Evolutionary conservation across 345 rosid genomes (phyloP).

Genomic region (Gynandropsis gynandra): DNA sequence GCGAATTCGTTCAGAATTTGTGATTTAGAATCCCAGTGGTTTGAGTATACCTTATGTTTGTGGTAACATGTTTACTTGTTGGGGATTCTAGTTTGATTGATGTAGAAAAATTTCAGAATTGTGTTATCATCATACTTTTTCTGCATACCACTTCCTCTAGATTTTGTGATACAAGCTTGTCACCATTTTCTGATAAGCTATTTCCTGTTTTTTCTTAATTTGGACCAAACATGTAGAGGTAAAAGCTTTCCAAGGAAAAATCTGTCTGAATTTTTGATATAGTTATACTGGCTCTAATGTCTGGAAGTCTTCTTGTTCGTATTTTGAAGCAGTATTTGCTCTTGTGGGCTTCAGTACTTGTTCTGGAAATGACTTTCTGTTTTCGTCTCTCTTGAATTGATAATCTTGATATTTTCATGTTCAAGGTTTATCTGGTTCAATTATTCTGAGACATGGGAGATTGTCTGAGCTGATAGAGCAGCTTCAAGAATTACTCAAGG

Average conservation of each 20-base stretch:
- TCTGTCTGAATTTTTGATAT: neutral
- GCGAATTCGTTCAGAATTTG: conserved; percentile 3
- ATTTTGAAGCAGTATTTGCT: too few species aligned
- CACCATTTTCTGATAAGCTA: neutral
- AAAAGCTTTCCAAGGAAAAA: neutral
- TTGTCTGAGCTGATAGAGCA: conserved; percentile 70
- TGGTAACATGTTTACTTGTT: neutral
- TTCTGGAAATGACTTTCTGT: neutral
- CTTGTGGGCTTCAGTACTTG: too few species aligned
- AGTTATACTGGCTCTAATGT: neutral
- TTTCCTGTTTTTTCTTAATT: neutral
- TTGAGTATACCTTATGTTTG: neutral
- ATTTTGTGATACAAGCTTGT: neutral
- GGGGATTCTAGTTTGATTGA: neutral
- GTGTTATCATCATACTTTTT: neutral
- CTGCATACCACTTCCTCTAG: too few species aligned
- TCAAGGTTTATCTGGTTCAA: conserved; percentile 70
- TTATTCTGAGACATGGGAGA: conserved; percentile 60
- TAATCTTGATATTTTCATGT: conserved; percentile 15
- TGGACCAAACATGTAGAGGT: neutral
- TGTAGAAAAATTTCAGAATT: neutral
- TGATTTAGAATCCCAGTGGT: conserved; percentile 1
- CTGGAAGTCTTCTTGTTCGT: too few species aligned
- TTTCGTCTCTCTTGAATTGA: neutral
- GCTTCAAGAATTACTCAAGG: conserved; percentile 75